Percentiles rank a stretch among this genome's conserved stretches.
These are phyloP conservation scores for Ogataea degrootiae DNA, from an alignment of 805 yeast species.

Conservation along the genomic window DNA sequence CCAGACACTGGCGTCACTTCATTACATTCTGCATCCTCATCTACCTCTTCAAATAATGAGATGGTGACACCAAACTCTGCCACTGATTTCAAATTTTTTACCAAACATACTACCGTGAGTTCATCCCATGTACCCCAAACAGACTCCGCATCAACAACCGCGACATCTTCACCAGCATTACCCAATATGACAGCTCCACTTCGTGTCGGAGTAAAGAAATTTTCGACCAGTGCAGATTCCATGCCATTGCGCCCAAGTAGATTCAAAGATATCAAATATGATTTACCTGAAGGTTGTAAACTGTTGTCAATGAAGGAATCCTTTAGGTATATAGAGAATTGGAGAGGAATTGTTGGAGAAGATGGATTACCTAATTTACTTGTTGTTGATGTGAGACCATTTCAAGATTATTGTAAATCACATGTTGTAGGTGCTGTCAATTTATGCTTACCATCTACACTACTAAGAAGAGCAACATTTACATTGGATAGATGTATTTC, in stretches of 20 bases:
- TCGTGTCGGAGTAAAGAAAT: constrained; percentile 10
- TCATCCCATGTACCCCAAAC: neutral
- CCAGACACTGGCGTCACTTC: neutral
- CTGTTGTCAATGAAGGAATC: constrained; percentile 15
- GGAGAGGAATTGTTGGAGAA: constrained; percentile 16
- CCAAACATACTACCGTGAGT: constrained; percentile 2
- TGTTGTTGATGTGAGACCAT: constrained; percentile 78
- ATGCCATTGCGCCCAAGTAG: constrained; percentile 16
- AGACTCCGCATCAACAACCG: neutral
- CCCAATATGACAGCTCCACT: constrained; percentile 1
- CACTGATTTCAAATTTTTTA: constrained; percentile 3
- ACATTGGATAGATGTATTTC: constrained; percentile 57
- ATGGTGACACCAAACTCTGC: constrained; percentile 1
- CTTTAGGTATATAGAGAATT: constrained; percentile 11
- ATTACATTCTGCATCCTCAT: neutral
- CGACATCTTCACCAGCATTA: neutral
- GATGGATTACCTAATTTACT: constrained; percentile 33
- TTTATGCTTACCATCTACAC: constrained; percentile 85
- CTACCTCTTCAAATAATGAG: neutral
- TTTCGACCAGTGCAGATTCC: constrained; percentile 11
- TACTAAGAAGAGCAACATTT: constrained; percentile 71
- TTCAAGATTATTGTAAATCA: constrained; percentile 58
- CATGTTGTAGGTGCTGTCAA: constrained; percentile 63
- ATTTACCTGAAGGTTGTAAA: constrained; percentile 20
- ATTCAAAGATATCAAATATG: constrained; percentile 18